Conservation (phyloP, 2,329 filamentous ascomycete species). For the Colletotrichum incanum region DNA sequence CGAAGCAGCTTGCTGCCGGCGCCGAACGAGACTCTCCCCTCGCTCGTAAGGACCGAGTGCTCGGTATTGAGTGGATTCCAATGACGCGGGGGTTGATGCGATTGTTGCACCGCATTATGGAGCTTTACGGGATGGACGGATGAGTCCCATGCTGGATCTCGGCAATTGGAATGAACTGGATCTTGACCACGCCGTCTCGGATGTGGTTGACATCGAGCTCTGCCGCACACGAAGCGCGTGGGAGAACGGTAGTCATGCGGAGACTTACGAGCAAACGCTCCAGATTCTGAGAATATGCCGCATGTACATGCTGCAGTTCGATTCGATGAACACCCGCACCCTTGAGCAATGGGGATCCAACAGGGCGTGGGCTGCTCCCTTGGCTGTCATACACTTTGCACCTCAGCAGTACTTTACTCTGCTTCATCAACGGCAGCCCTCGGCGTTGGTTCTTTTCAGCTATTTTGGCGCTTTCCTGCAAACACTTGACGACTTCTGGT, state of each 20-base stretch:
- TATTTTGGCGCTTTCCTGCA: slow-evolving; percentile 44
- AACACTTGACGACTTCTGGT: slow-evolving; percentile 37
- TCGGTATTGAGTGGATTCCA: slow-evolving; percentile 45
- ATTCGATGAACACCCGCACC: slow-evolving; percentile 17
- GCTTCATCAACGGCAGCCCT: slow-evolving; percentile 45
- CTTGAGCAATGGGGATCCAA: slow-evolving; percentile 43
- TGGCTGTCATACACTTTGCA: slow-evolving; percentile 43
- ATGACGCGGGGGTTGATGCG: slow-evolving; percentile 45
- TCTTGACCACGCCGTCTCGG: background rate
- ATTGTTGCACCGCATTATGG: slow-evolving; percentile 37
- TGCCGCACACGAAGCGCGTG: slow-evolving; percentile 27
- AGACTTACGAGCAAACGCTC: slow-evolving; percentile 40
- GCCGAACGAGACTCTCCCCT: background rate
- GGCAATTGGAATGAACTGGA: slow-evolving; percentile 45
- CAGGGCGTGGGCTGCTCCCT: slow-evolving; percentile 41
- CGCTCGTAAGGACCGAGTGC: slow-evolving; percentile 34
- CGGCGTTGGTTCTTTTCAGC: slow-evolving; percentile 43
- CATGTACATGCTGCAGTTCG: slow-evolving; percentile 43
- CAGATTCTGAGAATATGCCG: slow-evolving; percentile 36
- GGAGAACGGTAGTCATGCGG: slow-evolving; percentile 17
- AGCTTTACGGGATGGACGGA: slow-evolving; percentile 24
- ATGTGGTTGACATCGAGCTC: slow-evolving; percentile 28
- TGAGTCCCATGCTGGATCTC: slow-evolving; percentile 23
- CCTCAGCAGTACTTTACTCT: slow-evolving; percentile 43
- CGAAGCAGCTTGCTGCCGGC: background rate